Evolutionary conservation across 371 early-diverging fungal genomes (phyloP), one percentile per base, ranked within the genome.

Genomic region (Mucor circinelloides): DNA sequence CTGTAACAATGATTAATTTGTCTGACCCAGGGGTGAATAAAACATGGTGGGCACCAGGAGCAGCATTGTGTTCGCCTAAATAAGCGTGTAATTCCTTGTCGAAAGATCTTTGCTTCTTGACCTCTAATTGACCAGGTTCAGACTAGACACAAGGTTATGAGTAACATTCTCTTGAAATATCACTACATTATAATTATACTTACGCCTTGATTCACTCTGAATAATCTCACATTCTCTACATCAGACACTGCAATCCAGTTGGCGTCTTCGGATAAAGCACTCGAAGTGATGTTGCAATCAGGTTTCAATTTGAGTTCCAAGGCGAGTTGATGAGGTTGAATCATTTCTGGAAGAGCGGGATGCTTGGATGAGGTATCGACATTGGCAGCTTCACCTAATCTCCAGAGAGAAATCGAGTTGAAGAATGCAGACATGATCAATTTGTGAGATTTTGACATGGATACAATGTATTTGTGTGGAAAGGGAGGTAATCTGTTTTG

Each of bases 161-260:
- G 21, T 27, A 12, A 25, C 52, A 25, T 3, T 3, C 6, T 3
- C 21, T n/a, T n/a, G 17, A 50, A 6, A 5, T 19, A 50, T 50
- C 3, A 27, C 13, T 2, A 4, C 12, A 27, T 8, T 10, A 2
- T 27, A 15, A 27, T 8, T 10, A 2, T 27, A 15, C 48, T 28
- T 82, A 86, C 85, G 25, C 78, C 71, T 64, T 86, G 74, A 15
- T 75, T 74, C n/a, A 93, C 72, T 31, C 84, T 78, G 82, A 93
- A 94, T 6, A 96, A 74, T 68, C 88, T 85, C 27, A 91, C 82
- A 63, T 85, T 79, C 57, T 92, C 89, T 21, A 91, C 86, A 71
- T 95, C 94, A 25, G 95, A 88, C 5, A 91, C 90, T 3, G 92
- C 94, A 65, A 97, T 87, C 91, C 94, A 93, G 13, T 83, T 72